Percentiles rank a stretch among this genome's conserved stretches.
phyloP scores from a whole-genome alignment of 345 rosid species.

The Euphorbia tirucalli region DNA sequence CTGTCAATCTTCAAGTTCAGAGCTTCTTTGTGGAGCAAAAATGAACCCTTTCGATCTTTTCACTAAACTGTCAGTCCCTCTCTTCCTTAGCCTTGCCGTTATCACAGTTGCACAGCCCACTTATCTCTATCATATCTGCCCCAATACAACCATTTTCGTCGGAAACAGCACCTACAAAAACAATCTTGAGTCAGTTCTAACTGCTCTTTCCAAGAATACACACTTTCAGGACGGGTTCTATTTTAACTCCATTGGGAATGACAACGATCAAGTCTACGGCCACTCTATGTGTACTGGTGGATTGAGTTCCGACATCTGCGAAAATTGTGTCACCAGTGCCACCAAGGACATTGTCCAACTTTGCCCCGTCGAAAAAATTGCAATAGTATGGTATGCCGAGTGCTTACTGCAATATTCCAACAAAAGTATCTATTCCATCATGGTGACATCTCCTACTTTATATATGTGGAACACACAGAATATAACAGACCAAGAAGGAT shows the following conservation, averaged over 20 bases:
- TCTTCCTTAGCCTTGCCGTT: not conserved
- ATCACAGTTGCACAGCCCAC: not conserved
- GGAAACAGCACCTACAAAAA: conserved; percentile 20
- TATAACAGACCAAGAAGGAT: not conserved
- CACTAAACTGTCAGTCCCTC: not conserved
- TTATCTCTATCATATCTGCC: not conserved
- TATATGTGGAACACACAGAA: not conserved
- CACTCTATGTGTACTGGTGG: conserved; percentile 17
- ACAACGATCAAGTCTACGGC: conserved; percentile 20
- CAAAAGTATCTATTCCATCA: not conserved
- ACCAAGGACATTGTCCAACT: not conserved
- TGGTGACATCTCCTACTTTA: not conserved
- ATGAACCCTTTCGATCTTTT: not conserved
- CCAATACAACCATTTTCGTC: conserved; percentile 13
- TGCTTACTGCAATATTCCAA: conserved; percentile 38
- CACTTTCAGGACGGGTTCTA: conserved; percentile 19
- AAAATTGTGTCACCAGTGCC: conserved; percentile 15
- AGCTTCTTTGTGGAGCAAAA: not conserved
- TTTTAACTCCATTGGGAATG: conserved; percentile 1
- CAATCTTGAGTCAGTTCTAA: conserved; percentile 5
- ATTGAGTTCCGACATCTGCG: not conserved
- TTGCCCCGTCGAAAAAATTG: conserved; percentile 28
- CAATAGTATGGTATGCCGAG: conserved; percentile 35
- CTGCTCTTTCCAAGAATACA: conserved; percentile 12
- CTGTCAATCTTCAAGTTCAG: no score